Conservation (phyloP, 116 monocot species). For the Zostera marina region DNA sequence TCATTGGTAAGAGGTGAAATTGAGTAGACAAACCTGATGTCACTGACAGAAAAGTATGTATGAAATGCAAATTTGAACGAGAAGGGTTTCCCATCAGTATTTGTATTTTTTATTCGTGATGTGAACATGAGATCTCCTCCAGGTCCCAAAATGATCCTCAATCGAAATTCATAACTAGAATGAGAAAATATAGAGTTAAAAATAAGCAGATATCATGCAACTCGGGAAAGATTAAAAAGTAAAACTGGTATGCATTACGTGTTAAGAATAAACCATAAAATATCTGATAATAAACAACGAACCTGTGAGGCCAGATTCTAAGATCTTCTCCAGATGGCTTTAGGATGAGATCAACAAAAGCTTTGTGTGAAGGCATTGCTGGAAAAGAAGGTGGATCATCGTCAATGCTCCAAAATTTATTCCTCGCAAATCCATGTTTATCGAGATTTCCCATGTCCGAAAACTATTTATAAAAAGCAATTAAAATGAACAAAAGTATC, state of each 20-base stretch:
- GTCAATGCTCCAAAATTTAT: constrained; percentile 64
- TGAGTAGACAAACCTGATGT: constrained; percentile 50
- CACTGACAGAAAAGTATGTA: constrained; percentile 76
- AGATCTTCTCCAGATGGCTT: constrained; percentile 65
- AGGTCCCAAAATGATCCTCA: constrained; percentile 59
- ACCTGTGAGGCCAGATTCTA: constrained; percentile 87
- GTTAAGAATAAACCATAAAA: not conserved
- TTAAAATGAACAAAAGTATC: not conserved
- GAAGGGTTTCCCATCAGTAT: constrained; percentile 76
- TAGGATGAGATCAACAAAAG: constrained; percentile 74
- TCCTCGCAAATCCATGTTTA: constrained; percentile 83
- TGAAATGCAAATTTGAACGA: constrained; percentile 86
- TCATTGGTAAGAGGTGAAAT: not conserved
- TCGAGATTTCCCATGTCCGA: constrained; percentile 41
- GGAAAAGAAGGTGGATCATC: constrained; percentile 48
- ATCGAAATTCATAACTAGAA: constrained; percentile 73
- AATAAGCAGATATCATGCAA: not conserved
- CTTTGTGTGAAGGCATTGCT: constrained; percentile 28
- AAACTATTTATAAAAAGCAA: constrained; percentile 6
- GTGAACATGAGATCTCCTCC: constrained; percentile 74
- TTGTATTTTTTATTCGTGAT: constrained; percentile 83
- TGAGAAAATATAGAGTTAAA: not conserved
- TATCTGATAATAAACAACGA: not conserved
- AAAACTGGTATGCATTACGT: not conserved
- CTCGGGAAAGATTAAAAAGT: not conserved